These are phyloP conservation scores for Fagus sylvatica DNA, from an alignment of 306 rosid genomes.

Conservation along the genomic window DNA sequence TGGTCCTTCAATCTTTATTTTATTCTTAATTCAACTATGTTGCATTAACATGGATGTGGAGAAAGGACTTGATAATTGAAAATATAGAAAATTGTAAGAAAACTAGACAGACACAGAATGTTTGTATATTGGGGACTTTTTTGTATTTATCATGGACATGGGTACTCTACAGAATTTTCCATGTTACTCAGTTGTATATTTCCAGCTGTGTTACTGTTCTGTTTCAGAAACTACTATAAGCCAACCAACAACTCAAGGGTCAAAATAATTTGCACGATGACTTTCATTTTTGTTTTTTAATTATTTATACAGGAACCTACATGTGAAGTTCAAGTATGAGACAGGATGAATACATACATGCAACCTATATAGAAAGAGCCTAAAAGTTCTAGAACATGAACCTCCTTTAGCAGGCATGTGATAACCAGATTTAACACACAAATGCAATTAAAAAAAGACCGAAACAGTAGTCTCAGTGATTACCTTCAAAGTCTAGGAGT, in stretches of 20 bases:
- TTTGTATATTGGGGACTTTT: background rate
- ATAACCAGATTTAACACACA: background rate
- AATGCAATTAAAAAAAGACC: constrained; percentile 9
- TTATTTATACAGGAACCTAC: background rate
- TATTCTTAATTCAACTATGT: background rate
- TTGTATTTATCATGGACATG: background rate
- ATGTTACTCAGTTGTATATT: background rate
- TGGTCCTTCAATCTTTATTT: background rate
- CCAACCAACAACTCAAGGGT: background rate
- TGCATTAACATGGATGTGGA: background rate
- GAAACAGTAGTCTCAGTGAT: constrained; percentile 16
- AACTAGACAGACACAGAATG: background rate
- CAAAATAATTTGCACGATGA: background rate
- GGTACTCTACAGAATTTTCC: background rate
- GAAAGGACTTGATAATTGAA: background rate
- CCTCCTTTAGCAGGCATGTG: background rate
- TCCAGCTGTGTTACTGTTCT: background rate
- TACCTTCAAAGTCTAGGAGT: constrained; percentile 82
- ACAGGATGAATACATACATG: background rate
- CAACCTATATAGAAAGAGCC: background rate
- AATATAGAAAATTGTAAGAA: background rate
- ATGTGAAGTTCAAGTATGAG: background rate
- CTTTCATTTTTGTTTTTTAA: background rate
- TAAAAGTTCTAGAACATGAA: background rate
- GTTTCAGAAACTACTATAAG: background rate